These are phyloP conservation scores for Aspergillus wentii DNA, from an alignment of 495 filamentous ascomycete species.

Conservation along the genomic window DNA sequence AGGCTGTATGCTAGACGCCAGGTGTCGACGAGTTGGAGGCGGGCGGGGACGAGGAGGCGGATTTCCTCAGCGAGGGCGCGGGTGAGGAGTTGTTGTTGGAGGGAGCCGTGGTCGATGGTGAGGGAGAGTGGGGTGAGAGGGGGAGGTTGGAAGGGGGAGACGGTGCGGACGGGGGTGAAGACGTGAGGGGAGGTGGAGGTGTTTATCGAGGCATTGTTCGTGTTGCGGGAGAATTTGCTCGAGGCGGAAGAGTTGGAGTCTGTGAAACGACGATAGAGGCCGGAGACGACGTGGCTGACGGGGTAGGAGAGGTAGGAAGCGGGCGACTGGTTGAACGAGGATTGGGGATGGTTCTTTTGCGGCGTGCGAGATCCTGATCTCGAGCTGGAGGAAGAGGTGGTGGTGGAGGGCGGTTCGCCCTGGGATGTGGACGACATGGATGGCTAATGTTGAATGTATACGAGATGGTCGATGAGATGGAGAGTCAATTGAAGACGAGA, in stretches of 20 bases:
- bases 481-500: too few species aligned
- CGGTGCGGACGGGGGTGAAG: constrained; percentile 48
- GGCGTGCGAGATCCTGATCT: constrained; percentile 29
- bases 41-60: constrained; percentile 76
- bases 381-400: constrained; percentile 25
- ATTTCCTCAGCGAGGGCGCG: constrained; percentile 87
- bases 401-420: constrained; percentile 21
- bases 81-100: constrained; percentile 54
- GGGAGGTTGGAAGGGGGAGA: constrained; percentile 57
- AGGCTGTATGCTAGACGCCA: constrained; percentile 87
- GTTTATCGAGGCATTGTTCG: constrained; percentile 17
- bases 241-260: constrained; percentile 29
- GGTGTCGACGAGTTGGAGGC: constrained; percentile 78
- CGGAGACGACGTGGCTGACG: constrained; percentile 49
- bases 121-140: constrained; percentile 54
- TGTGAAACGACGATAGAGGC: constrained; percentile 49
- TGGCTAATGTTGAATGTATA: too few species aligned
- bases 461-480: too few species aligned
- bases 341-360: constrained; percentile 15
- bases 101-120: constrained; percentile 24
- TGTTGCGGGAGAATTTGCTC: constrained; percentile 11
- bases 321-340: constrained; percentile 27
- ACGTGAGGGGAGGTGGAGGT: constrained; percentile 26
- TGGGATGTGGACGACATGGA: constrained; percentile 16
- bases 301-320: constrained; percentile 52